Percentiles rank a stretch among this genome's conserved stretches.
These are phyloP conservation scores for Ceratorhiza oryzae-sativae DNA, from an alignment of 1,284 basidiomycete species.

Conservation along the genomic window DNA sequence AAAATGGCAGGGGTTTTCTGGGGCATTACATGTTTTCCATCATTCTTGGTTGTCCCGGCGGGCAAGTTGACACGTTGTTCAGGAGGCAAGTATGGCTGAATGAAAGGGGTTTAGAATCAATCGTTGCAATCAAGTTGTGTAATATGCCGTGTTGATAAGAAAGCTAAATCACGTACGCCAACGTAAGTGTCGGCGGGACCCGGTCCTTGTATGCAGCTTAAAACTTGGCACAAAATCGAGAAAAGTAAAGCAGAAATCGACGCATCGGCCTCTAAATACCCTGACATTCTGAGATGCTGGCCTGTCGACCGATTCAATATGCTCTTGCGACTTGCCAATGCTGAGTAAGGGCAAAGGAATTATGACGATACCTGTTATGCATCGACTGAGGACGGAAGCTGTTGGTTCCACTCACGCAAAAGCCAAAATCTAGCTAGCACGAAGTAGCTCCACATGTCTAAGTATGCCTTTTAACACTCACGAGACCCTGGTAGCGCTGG, in stretches of 20 bases:
- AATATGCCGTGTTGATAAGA: conserved; percentile 13
- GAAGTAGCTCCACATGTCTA: too few relatives aligned
- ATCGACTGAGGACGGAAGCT: conserved; percentile 3
- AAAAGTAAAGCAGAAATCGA: not conserved
- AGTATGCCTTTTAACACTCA: not conserved
- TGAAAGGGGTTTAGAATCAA: not conserved
- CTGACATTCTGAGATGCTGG: not conserved
- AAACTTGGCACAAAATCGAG: not conserved
- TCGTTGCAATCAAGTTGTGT: too few relatives aligned
- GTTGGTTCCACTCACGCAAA: not conserved
- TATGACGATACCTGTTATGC: conserved; percentile 4
- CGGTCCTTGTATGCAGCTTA: not conserved
- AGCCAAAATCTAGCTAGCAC: too few relatives aligned
- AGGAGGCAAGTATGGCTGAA: not conserved
- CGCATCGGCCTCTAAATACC: conserved; percentile 2
- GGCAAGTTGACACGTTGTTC: not conserved
- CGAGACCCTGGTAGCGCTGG: not conserved
- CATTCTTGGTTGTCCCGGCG: too few relatives aligned
- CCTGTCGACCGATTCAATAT: not conserved
- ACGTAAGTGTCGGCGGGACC: conserved; percentile 17
- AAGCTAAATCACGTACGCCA: conserved; percentile 19
- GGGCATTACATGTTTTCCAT: too few relatives aligned
- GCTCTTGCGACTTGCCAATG: conserved; percentile 3
- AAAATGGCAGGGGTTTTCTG: too few relatives aligned
- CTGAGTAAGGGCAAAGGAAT: not conserved